Percentiles rank a stretch among this genome's conserved stretches.
phyloP scores from a whole-genome alignment of 176 grass and related monocot species.

The Hordeum marinum region DNA sequence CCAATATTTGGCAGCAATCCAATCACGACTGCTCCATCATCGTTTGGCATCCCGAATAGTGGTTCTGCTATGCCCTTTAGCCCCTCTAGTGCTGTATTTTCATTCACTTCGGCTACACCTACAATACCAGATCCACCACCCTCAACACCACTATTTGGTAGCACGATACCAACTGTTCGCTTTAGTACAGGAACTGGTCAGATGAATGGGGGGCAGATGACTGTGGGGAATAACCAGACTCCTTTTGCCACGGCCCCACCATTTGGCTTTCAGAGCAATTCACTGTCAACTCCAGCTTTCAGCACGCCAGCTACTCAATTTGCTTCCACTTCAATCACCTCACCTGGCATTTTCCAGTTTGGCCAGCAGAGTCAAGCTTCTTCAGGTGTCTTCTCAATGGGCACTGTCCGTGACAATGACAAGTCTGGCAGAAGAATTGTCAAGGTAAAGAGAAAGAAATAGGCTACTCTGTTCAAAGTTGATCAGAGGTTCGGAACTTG shows the following conservation, averaged over 20 bases:
- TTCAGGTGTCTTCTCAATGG: constrained; percentile 33
- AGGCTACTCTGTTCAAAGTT: neutral
- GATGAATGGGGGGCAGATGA: constrained; percentile 11
- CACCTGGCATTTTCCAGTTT: constrained; percentile 30
- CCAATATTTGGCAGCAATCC: constrained; percentile 18
- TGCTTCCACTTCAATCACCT: neutral
- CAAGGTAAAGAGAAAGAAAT: constrained; percentile 46
- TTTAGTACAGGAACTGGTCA: constrained; percentile 3
- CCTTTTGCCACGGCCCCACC: neutral
- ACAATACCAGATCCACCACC: constrained; percentile 21
- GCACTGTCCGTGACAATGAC: constrained; percentile 12
- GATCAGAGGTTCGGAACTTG: neutral
- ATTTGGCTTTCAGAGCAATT: constrained; percentile 21
- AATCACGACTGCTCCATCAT: neutral
- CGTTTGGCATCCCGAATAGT: constrained; percentile 19
- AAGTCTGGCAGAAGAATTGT: constrained; percentile 36
- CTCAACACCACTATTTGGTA: constrained; percentile 20
- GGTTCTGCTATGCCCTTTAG: neutral
- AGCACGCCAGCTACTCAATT: constrained; percentile 18
- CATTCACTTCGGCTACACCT: constrained; percentile 21
- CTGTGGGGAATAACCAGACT: neutral
- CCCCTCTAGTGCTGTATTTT: constrained; percentile 16
- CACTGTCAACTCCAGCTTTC: constrained; percentile 5
- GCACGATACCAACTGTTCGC: neutral
- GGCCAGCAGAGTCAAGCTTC: constrained; percentile 35